Base-by-base conservation (phyloP, 2,329 filamentous ascomycete species). In the Cladosporium sp. region DNA sequence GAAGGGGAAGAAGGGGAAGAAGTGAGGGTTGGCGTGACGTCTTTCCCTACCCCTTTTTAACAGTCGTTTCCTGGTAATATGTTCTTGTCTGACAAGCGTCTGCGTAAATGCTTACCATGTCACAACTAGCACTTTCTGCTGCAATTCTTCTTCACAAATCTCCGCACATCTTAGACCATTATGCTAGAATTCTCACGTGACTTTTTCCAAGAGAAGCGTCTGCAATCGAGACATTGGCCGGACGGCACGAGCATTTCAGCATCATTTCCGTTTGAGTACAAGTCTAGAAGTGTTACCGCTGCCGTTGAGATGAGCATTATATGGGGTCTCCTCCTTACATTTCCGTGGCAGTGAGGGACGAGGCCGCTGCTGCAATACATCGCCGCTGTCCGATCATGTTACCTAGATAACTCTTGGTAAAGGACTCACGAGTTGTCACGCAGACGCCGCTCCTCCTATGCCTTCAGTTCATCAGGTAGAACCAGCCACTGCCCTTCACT, bases 401-500 rank as follows among this genome's bases (percentile, higher is more conserved):
- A 40, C 16, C 35, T 18, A 40, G 2, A 14, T 35, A 16, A 40
- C 35, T 40, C 35, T 40, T 40, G 35, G 16, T 18, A 16, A 40
- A 3, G 5, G 16, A 40, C 14, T 6, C 35, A 5, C 18, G 18
- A 18, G 7, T 44, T 44, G 37, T 21, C n/a, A 46, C n/a, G 21
- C n/a, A n/a, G 10, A 46, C n/a, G n/a, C 40, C 21, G n/a, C 40
- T 11, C 12, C 40, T 5, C n/a, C 49, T 52, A 33, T 21, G 52
- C 16, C 10, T 29, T 55, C 29, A 55, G 21, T 6, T n/a, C 52
- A 21, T 55, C 52, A 29, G 55, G 56, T 14, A 59, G 33, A 2
- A 33, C 23, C 46, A 26, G 35, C 59, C 59, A 53, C 46, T 62
- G 59, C 28, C 46, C 59, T 28, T 52, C 44, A 11, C 18, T 46